Conservation (phyloP, 1,139 yeast species). For the Kodamaea derodonti region DNA sequence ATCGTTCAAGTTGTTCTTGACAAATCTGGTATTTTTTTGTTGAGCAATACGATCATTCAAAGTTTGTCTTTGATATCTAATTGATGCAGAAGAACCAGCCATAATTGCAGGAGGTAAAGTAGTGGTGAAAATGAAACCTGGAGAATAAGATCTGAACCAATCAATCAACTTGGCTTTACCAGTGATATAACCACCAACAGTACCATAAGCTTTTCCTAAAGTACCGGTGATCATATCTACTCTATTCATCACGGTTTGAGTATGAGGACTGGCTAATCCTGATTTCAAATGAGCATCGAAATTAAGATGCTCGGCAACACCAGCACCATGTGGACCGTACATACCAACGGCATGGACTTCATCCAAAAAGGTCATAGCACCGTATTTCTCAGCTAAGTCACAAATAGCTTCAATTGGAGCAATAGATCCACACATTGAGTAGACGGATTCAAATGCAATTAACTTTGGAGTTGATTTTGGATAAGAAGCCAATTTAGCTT, state of each 20-base stretch:
- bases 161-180: slow-evolving; percentile 81
- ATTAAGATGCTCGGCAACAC: slow-evolving; percentile 95
- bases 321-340: slow-evolving; percentile 99
- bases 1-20: slow-evolving; percentile 63
- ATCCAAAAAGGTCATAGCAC: slow-evolving; percentile 93
- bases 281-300: slow-evolving; percentile 72
- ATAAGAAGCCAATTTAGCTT: slow-evolving; percentile 67
- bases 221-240: slow-evolving; percentile 97
- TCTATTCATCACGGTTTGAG: slow-evolving; percentile 73
- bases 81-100: slow-evolving; percentile 92
- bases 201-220: slow-evolving; percentile 93
- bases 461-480: slow-evolving; percentile 87
- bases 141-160: slow-evolving; percentile 95
- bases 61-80: slow-evolving; percentile 78
- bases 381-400: slow-evolving; percentile 94
- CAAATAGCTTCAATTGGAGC: slow-evolving; percentile 92
- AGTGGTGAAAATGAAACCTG: slow-evolving; percentile 96
- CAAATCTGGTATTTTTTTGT: slow-evolving; percentile 82
- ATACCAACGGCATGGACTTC: slow-evolving; percentile 99
- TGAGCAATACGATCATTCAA: slow-evolving; percentile 76
- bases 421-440: slow-evolving; percentile 97
- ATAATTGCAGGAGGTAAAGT: slow-evolving; percentile 94
- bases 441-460: slow-evolving; percentile 95
- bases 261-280: slow-evolving; percentile 54
- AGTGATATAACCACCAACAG: slow-evolving; percentile 97